phyloP scores from a whole-genome alignment of 441 rosid genomes.

The Adansonia grandidieri region DNA sequence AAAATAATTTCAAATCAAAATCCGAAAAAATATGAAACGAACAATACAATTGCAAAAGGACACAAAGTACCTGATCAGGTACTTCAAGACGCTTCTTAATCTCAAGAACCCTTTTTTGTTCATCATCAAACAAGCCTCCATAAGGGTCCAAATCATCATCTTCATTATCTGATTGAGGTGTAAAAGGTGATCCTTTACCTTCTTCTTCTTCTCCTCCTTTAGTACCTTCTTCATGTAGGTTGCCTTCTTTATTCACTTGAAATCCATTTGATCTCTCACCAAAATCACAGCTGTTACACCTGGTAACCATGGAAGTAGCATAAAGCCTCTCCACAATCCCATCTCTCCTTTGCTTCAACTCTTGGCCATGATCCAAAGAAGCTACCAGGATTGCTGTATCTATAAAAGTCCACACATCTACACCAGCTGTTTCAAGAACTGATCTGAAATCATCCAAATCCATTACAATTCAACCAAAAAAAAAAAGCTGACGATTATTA shows the following conservation, averaged over 20 bases:
- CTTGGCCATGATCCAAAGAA: conserved; percentile 49
- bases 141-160: conserved; percentile 69
- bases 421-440: conserved; percentile 56
- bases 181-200: conserved; percentile 43
- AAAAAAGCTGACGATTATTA: neutral
- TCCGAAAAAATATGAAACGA: neutral
- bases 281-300: conserved; percentile 68
- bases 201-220: neutral
- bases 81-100: conserved; percentile 86
- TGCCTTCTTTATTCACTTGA: conserved; percentile 38
- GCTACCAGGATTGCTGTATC: conserved; percentile 69
- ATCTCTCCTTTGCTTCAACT: conserved; percentile 61
- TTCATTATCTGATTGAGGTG: conserved; percentile 52
- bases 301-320: conserved; percentile 53
- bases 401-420: conserved; percentile 69
- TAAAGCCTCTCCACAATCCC: conserved; percentile 62
- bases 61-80: conserved; percentile 71
- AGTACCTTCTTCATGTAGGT: conserved; percentile 17
- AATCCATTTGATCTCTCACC: conserved; percentile 39
- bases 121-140: conserved; percentile 91
- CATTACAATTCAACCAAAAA: no score
- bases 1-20: no score
- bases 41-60: neutral
- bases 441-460: conserved; percentile 68
- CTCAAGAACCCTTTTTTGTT: conserved; percentile 71